A percentile compares a stretch with the other conserved stretches of the same genome.
These are phyloP conservation scores for Xylaria hypoxylon DNA, from an alignment of 2,329 filamentous ascomycete genomes.

Conservation along the genomic window DNA sequence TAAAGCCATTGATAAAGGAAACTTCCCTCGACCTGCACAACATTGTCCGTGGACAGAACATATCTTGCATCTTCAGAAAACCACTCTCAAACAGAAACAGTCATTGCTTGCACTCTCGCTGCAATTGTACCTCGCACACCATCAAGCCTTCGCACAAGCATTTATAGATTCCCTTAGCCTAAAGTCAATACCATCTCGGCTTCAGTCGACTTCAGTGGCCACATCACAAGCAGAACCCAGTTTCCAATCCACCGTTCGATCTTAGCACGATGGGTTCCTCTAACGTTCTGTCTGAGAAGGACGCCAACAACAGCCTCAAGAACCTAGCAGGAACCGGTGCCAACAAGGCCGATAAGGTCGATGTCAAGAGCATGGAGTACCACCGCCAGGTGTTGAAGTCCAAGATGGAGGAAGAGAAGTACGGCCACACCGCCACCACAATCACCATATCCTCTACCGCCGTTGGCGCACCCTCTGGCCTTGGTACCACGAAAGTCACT, in stretches of 20 bases:
- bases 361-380: conserved; percentile 78
- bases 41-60: neutral
- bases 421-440: conserved; percentile 43
- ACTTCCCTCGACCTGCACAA: conserved; percentile 53
- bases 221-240: neutral
- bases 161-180: neutral
- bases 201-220: neutral
- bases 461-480: conserved; percentile 30
- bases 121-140: conserved; percentile 6
- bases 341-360: conserved; percentile 56
- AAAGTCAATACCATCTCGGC: conserved; percentile 3
- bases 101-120: neutral
- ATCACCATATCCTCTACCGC: conserved; percentile 15
- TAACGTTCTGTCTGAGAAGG: conserved; percentile 73
- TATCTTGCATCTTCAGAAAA: conserved; percentile 16
- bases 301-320: conserved; percentile 66
- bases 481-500: conserved; percentile 32
- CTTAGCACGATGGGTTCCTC: conserved; percentile 62
- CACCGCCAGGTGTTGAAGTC: conserved; percentile 80
- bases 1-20: conserved; percentile 33
- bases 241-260: neutral
- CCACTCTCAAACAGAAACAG: neutral
- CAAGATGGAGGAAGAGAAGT: conserved; percentile 77
- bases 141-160: conserved; percentile 25
- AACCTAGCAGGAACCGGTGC: conserved; percentile 46